Evolutionary conservation across 2,329 filamentous ascomycete species (phyloP).

Genomic region (Colletotrichum spinosum): DNA sequence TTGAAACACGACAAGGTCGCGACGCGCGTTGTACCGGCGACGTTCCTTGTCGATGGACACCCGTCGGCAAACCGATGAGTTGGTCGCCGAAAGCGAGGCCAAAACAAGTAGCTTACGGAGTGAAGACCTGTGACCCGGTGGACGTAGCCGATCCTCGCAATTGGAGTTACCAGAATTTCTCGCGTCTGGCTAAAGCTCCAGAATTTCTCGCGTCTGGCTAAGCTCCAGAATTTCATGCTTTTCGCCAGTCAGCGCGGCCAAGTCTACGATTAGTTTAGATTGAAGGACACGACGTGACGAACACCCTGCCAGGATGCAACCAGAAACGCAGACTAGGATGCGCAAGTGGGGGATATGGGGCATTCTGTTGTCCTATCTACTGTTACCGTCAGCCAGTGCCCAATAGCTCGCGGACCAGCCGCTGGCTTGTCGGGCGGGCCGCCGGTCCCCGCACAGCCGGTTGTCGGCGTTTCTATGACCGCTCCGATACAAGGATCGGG

Average conservation of each 20-base stretch:
- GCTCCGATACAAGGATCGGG: neutral
- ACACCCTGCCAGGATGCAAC: constrained; percentile 17
- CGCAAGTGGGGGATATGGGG: neutral
- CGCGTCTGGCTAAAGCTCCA: constrained; percentile 10
- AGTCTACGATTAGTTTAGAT: constrained; percentile 3
- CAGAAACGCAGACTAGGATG: constrained; percentile 9
- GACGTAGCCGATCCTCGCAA: too few species aligned
- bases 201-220: constrained; percentile 13
- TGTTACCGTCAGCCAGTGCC: constrained; percentile 2
- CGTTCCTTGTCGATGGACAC: too few species aligned
- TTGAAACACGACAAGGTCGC: constrained; percentile 14
- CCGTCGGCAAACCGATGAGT: neutral
- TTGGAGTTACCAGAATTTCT: constrained; percentile 1
- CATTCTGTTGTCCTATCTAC: neutral
- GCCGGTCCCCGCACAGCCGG: constrained; percentile 27
- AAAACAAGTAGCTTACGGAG: neutral
- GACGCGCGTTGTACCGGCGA: constrained; percentile 6
- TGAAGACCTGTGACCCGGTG: too few species aligned
- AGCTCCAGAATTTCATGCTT: constrained; percentile 18
- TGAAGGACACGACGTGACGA: constrained; percentile 14
- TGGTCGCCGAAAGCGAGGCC: constrained; percentile 23
- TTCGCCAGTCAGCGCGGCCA: constrained; percentile 2
- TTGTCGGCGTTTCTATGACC: constrained; percentile 7
- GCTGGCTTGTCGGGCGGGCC: constrained; percentile 25
- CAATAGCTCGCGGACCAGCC: neutral